Conservation (phyloP, 192 early-diverging fungal species). For the Linnemannia zychae region DNA sequence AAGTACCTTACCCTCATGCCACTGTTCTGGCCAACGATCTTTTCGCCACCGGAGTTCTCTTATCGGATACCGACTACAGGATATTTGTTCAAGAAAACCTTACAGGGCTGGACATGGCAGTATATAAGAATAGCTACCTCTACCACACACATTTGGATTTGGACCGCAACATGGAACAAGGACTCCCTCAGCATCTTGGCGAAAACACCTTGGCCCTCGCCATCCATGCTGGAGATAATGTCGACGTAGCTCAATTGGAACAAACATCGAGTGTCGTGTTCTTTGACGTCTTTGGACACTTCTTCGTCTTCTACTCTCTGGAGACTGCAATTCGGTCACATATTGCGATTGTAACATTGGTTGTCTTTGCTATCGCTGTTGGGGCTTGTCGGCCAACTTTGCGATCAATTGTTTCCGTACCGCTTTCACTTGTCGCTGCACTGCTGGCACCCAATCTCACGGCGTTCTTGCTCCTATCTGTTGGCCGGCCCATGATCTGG, state of each 20-base stretch:
- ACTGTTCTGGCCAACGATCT: conserved; percentile 72
- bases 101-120: conserved; percentile 77
- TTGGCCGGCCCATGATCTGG: conserved; percentile 68
- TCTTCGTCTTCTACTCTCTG: conserved; percentile 73
- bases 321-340: conserved; percentile 65
- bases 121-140: conserved; percentile 76
- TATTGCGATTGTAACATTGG: conserved; percentile 45
- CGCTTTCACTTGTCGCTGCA: conserved; percentile 37
- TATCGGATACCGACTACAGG: conserved; percentile 83
- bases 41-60: conserved; percentile 69
- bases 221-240: conserved; percentile 63
- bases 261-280: conserved; percentile 65
- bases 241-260: conserved; percentile 60
- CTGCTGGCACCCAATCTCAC: conserved; percentile 41
- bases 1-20: conserved; percentile 76
- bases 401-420: conserved; percentile 40
- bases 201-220: conserved; percentile 74
- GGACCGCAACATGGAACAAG: conserved; percentile 65
- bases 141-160: conserved; percentile 83
- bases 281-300: conserved; percentile 73
- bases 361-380: conserved; percentile 33
- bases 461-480: conserved; percentile 14
- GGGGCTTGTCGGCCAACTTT: conserved; percentile 34
- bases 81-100: conserved; percentile 79
- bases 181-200: conserved; percentile 79